Evolutionary conservation across 1,139 yeast species (phyloP), one percentile per base, ranked within the genome.

Genomic region (Scheffersomyces insectosa): DNA sequence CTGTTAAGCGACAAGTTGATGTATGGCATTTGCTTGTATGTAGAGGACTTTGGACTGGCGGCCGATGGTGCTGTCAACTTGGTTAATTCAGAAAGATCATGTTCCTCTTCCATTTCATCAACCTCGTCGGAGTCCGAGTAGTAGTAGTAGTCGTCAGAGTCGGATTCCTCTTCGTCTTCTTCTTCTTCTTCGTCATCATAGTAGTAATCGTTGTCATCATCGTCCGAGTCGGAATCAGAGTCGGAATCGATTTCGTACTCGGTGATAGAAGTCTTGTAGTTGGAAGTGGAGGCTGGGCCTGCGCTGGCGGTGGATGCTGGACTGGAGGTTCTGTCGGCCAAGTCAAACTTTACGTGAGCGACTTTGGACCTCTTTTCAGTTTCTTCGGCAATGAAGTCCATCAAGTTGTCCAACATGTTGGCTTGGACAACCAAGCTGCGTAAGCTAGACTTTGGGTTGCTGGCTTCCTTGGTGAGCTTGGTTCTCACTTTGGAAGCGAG

Each of bases 381-480:
- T 52, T 67, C 75, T 9, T 55, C 56, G 11, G 66, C 52, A 30
- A 73, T 71, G 48, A 65, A 65, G 54, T 82, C 90, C 81, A 86
- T 82, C 37, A 87, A 60, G 49, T 73, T 73, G 57, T 87, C 95
- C 46, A 87, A 72, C 70, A 87, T 68, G 62, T 86, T 87, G 14
- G 95, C 93, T 63, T 87, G 95, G 29, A 82, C 76, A 3, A 87
- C 91, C 38, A 87, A 72, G 39, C 73, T 66, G 46, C 89, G 72
- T 42, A 87, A 70, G 47, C 82, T 69, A 35, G 84, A 79, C 51
- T 83, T 86, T 7, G 79, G 77, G 48, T 76, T 75, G 30, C 78
- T 60, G 3, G 91, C 91, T 59, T 85, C 90, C 45, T 65, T 73
- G 33, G 88, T 80, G 31, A 87, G 76, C 66, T 85, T 86, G 33